Base-by-base conservation (phyloP, 768 basidiomycete genomes). In the Lentinus tigrinus region DNA sequence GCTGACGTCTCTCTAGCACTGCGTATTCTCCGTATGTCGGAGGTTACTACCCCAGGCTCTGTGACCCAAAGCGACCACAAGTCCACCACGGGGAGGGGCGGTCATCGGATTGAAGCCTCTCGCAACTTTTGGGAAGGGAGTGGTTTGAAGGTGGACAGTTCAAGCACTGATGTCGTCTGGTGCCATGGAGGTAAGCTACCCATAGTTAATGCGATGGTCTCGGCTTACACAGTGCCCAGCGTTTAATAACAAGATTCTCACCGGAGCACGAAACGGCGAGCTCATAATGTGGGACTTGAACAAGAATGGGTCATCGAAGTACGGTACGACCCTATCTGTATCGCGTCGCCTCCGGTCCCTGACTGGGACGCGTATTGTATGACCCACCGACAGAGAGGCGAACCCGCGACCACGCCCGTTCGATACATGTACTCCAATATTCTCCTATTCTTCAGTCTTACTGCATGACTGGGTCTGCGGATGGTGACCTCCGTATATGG, bases 271-370 rank as follows among this genome's bases (percentile, higher is more conserved):
- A 16, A 92, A 91, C 61, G 91, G 91, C 1, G 91, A 92, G 52
- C 79, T 93, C 37, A 88, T 91, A 28, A 82, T 91, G 78, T 93
- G 91, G 91, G 89, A 92, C 68, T 63, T 91, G 27, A 82, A 85
- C 63, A 88, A 85, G 69, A 71, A 78, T 21, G 86, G 88, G 3
- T 67, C 75, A 2, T 81, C 82, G 40, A 92, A 91, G 73, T 89
- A 83, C 64, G 89, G 90, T 92, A 65, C 60, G 69, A 52, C 6
- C 47, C 17, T 13, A 27, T 28, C 28, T 46, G 19, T 24, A 7
- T 43, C 24, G 21, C 7, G 11, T 47, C 34, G 54, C 26, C 24
- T 17, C 28, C 4, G 10, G 26, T 1, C 19, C 3, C 26, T 26
- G 1, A 17, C 26, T 49, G 17, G 5, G 34, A n/a, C 44, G 19